Conservation (phyloP, 805 yeast species). For the Dipodascopsis uninucleata region DNA sequence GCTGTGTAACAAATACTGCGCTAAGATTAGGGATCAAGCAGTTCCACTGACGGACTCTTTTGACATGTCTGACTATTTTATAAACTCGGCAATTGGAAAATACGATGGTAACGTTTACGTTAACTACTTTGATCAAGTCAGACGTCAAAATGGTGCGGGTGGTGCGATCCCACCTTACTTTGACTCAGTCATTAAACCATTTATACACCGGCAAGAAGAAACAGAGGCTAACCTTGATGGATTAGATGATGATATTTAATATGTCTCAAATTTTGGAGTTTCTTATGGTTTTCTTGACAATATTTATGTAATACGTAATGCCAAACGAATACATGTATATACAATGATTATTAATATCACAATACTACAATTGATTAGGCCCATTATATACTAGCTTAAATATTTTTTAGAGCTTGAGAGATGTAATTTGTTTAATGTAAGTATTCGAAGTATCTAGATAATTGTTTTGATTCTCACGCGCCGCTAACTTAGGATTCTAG, state of each 20-base stretch:
- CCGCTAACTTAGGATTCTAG: no score
- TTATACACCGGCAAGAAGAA: constrained; percentile 34
- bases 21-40: constrained; percentile 59
- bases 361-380: no score
- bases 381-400: no score
- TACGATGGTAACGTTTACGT: constrained; percentile 81
- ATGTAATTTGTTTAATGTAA: no score
- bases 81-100: constrained; percentile 78
- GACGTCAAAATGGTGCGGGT: constrained; percentile 45
- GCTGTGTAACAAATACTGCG: constrained; percentile 46
- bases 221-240: constrained; percentile 26
- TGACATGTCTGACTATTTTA: constrained; percentile 71
- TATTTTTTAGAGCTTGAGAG: no score
- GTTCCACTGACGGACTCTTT: constrained; percentile 81
- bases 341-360: no score
- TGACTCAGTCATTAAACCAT: constrained; percentile 37
- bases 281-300: no score
- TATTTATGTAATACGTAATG: no score
- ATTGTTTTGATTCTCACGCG: no score
- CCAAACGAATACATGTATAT: no score
- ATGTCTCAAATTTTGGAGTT: no score
- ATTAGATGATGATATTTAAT: constrained; percentile 21
- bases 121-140: constrained; percentile 62
- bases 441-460: no score
- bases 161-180: constrained; percentile 61